phyloP scores from a whole-genome alignment of 108 stramenopile species.

The Cylindrotheca fusiformis region DNA sequence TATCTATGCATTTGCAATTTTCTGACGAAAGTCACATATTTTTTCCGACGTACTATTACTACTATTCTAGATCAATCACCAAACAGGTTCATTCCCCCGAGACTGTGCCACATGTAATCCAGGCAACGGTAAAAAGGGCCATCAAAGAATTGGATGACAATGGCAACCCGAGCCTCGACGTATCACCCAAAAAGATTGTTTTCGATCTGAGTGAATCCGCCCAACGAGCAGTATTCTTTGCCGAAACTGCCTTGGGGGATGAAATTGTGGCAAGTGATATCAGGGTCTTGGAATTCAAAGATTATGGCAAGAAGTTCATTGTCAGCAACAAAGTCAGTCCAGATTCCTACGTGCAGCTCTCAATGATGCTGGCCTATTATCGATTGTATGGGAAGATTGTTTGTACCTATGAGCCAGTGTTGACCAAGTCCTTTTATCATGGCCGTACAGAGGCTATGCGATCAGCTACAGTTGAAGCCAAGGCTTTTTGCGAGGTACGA shows the following conservation, averaged over 20 bases:
- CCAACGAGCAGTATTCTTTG: slow-evolving; percentile 66
- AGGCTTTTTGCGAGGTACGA: slow-evolving; percentile 49
- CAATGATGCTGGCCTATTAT: slow-evolving; percentile 82
- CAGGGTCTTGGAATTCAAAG: slow-evolving; percentile 68
- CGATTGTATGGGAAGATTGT: slow-evolving; percentile 75
- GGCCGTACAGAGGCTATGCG: slow-evolving; percentile 88
- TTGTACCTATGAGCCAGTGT: slow-evolving; percentile 78
- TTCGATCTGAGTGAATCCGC: slow-evolving; percentile 65
- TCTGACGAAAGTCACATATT: neutral
- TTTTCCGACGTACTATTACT: neutral
- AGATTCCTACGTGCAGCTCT: slow-evolving; percentile 83
- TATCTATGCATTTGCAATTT: too few species aligned
- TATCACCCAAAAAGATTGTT: slow-evolving; percentile 67
- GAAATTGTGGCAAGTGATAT: slow-evolving; percentile 72
- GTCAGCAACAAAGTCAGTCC: slow-evolving; percentile 74
- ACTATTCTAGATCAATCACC: slow-evolving; percentile 59
- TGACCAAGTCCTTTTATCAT: slow-evolving; percentile 82
- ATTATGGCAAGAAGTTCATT: slow-evolving; percentile 76
- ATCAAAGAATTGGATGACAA: slow-evolving; percentile 21
- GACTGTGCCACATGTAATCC: slow-evolving; percentile 54
- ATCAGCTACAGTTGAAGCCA: slow-evolving; percentile 63
- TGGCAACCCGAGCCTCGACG: slow-evolving; percentile 40
- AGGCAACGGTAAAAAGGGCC: slow-evolving; percentile 64
- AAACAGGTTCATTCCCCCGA: slow-evolving; percentile 63
- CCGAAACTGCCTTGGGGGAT: slow-evolving; percentile 80